Conservation (phyloP, 768 basidiomycete species). For the Coprinopsis cinerea region DNA sequence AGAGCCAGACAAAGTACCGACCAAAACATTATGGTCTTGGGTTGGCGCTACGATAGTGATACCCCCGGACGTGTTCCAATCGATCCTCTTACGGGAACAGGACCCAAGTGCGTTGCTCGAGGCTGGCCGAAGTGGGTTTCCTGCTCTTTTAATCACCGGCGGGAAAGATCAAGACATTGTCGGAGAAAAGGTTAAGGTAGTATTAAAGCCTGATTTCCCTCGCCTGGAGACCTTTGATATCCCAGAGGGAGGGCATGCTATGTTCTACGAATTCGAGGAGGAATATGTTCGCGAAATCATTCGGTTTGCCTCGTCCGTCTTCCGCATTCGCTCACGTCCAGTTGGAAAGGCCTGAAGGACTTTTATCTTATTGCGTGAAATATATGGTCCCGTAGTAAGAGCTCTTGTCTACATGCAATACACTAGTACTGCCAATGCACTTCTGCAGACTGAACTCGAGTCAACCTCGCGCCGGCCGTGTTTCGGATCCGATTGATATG, state of each 20-base stretch:
- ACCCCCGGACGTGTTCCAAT: conserved; percentile 15
- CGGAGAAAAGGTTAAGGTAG: conserved; percentile 17
- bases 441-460: no score
- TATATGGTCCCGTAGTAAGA: no score
- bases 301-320: neutral
- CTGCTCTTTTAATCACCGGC: conserved; percentile 22
- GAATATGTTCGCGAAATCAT: neutral
- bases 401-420: no score
- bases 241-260: neutral
- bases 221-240: neutral
- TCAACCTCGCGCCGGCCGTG: no score
- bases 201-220: neutral
- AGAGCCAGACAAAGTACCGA: conserved; percentile 20
- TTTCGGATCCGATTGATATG: no score
- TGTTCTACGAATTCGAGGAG: conserved; percentile 2
- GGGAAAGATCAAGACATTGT: conserved; percentile 22
- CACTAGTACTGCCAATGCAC: no score
- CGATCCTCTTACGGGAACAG: conserved; percentile 22
- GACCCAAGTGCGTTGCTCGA: conserved; percentile 21
- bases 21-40: conserved; percentile 20
- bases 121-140: conserved; percentile 22
- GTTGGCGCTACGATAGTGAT: conserved; percentile 17
- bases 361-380: no score
- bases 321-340: no score
- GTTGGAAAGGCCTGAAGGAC: no score